Evolutionary conservation across 2,329 filamentous ascomycete genomes (phyloP).

Genomic region (Massarina eburnea): DNA sequence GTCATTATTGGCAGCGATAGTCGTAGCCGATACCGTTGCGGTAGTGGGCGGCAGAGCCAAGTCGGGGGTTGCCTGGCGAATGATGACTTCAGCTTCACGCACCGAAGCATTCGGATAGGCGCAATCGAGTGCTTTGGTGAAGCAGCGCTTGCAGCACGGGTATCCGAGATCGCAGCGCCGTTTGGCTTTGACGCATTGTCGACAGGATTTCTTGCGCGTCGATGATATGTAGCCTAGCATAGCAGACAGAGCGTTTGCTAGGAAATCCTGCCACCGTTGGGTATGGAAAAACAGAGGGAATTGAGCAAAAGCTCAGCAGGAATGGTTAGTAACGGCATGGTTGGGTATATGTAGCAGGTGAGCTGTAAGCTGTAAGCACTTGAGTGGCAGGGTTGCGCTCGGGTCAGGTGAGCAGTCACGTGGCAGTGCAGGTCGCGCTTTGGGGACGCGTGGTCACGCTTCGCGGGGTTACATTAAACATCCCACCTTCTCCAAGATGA

Average conservation of each 20-base stretch:
- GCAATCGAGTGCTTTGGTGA: conserved; percentile 29
- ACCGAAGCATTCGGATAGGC: conserved; percentile 25
- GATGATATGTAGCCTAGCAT: conserved; percentile 36
- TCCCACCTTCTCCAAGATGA: too few species aligned
- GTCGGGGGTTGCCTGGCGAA: conserved; percentile 25
- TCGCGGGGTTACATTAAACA: too few species aligned
- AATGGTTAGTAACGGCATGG: neutral
- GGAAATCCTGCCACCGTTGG: neutral
- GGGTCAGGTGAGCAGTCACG: too few species aligned
- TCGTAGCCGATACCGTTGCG: conserved; percentile 1
- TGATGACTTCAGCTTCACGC: conserved; percentile 27
- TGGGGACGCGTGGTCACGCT: too few species aligned
- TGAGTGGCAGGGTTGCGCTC: too few species aligned
- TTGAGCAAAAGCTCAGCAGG: neutral
- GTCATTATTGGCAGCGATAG: neutral
- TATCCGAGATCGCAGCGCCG: conserved; percentile 33
- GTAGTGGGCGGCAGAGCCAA: conserved; percentile 8
- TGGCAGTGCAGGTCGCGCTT: too few species aligned
- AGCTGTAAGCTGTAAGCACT: too few species aligned
- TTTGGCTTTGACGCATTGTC: conserved; percentile 31
- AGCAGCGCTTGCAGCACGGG: conserved; percentile 32
- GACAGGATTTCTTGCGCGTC: conserved; percentile 34
- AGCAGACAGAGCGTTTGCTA: neutral
- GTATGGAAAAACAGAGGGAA: neutral
- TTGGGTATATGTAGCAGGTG: too few species aligned